These are phyloP conservation scores for Taiozyma onychis DNA, from an alignment of 1,139 yeast genomes.

Conservation along the genomic window DNA sequence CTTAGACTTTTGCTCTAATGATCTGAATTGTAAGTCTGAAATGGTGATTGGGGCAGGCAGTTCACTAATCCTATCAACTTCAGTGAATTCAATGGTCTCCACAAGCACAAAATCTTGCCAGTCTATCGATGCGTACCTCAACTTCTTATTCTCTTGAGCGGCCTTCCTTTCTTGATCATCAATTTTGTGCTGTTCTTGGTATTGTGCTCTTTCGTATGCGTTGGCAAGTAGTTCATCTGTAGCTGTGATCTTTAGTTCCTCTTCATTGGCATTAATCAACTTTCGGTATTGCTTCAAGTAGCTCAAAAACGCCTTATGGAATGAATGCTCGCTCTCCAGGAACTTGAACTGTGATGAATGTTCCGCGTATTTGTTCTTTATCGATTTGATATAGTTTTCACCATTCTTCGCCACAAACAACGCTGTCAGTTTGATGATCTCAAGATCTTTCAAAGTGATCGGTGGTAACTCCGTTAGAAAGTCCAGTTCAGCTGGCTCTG, in stretches of 20 bases:
- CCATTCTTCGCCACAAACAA: slow-evolving; percentile 53
- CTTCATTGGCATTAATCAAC: slow-evolving; percentile 27
- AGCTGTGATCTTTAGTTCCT: slow-evolving; percentile 16
- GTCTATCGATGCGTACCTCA: slow-evolving; percentile 71
- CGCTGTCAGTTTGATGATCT: slow-evolving; percentile 69
- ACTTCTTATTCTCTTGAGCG: slow-evolving; percentile 33
- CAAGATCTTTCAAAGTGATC: slow-evolving; percentile 59
- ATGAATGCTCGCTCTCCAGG: slow-evolving; percentile 53
- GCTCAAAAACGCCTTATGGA: slow-evolving; percentile 45
- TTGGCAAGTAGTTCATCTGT: slow-evolving; percentile 37
- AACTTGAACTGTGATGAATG: slow-evolving; percentile 65
- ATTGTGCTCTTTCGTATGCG: slow-evolving; percentile 56
- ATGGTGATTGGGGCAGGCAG: slow-evolving; percentile 57
- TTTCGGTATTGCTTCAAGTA: slow-evolving; percentile 53
- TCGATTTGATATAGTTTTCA: slow-evolving; percentile 34
- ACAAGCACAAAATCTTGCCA: slow-evolving; percentile 83
- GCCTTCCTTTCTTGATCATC: slow-evolving; percentile 29
- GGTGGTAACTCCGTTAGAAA: slow-evolving; percentile 47
- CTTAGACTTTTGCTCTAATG: slow-evolving; percentile 43
- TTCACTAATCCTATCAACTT: slow-evolving; percentile 57
- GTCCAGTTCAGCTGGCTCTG: slow-evolving; percentile 21
- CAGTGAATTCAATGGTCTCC: slow-evolving; percentile 62
- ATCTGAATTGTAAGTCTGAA: slow-evolving; percentile 55
- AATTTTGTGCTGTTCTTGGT: slow-evolving; percentile 35
- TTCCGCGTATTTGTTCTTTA: slow-evolving; percentile 34